Evolutionary conservation across 1,284 basidiomycete genomes (phyloP), one percentile per base, ranked within the genome.

Genomic region (Chalciporus piperatoides): DNA sequence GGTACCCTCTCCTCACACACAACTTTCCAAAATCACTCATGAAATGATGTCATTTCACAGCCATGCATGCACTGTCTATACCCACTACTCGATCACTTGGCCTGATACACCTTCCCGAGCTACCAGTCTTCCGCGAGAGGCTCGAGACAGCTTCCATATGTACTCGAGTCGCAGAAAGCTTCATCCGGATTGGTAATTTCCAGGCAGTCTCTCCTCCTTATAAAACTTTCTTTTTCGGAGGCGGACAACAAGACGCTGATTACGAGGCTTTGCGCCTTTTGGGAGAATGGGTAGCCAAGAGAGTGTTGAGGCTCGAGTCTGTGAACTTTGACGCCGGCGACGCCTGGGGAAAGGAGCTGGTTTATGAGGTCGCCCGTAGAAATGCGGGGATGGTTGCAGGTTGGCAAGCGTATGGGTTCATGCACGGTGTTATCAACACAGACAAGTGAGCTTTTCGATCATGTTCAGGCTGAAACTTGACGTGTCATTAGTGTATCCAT

Each of bases 351-450:
- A 76, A 76, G 62, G 76, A 78, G 42, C 73, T 97, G 41, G 78
- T 96, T 2, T 68, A 84, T 51, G 91, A 96, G 57, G 82, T 84
- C 0, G 84, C 91, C 12, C 78, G 75, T 62, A 73, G 91, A 59
- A 98, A 97, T 61, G 95, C 91, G 32, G 74, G 73, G 61, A 98
- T 95, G 82, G 90, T 94, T 0, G 96, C 92, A 2, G 84, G 78
- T 2, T 98, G 96, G 96, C 96, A 98, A 69, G 88, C 82, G 6
- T 92, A 92, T 68, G 92, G 92, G 0, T 95, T 91, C 66, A 93
- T 93, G 88, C 86, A 90, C 59, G 88, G 87, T 0, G 95, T 98
- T n/a, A 90, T 97, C 60, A 97, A 97, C 65, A 97, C 95, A 2
- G 95, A 97, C 73, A 95, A 95, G 86, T 88, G 55, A 47, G 80